Conservation (phyloP, 1,284 basidiomycete genomes). For the Tilletia indica region DNA sequence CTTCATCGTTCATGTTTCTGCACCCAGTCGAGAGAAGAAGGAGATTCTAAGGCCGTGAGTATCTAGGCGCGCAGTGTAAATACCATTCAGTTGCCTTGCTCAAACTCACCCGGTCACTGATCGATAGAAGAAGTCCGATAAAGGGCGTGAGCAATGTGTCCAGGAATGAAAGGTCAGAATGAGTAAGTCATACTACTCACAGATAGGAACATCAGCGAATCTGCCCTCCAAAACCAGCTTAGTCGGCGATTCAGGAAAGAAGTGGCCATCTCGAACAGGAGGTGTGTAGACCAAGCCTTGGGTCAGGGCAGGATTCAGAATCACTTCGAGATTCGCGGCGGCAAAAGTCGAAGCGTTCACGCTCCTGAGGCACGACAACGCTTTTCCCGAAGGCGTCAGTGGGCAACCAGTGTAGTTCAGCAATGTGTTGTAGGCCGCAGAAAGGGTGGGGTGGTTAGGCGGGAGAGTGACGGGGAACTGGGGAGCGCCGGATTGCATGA, state of each 20-base stretch:
- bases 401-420: conserved; percentile 28
- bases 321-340: background rate
- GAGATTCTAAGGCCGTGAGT: no score
- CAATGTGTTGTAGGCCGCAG: conserved; percentile 25
- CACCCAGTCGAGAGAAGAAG: no score
- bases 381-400: background rate
- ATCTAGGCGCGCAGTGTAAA: no score
- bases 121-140: no score
- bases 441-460: conserved; percentile 27
- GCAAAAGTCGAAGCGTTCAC: conserved; percentile 24
- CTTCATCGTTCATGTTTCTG: conserved; percentile 30
- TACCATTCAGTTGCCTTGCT: no score
- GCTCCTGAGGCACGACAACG: conserved; percentile 28
- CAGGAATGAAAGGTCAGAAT: no score
- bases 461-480: conserved; percentile 27
- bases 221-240: conserved; percentile 27
- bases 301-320: conserved; percentile 12
- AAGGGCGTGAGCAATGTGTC: no score
- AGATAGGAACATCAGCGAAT: conserved; percentile 32
- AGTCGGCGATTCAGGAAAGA: conserved; percentile 32
- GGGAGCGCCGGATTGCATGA: conserved; percentile 34
- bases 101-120: no score
- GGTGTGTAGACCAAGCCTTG: conserved; percentile 26
- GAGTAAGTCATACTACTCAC: background rate
- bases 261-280: conserved; percentile 33